Evolutionary conservation across 176 grass and related monocot species (phyloP), one percentile per base, ranked within the genome.

Genomic region (Juncus effusus): DNA sequence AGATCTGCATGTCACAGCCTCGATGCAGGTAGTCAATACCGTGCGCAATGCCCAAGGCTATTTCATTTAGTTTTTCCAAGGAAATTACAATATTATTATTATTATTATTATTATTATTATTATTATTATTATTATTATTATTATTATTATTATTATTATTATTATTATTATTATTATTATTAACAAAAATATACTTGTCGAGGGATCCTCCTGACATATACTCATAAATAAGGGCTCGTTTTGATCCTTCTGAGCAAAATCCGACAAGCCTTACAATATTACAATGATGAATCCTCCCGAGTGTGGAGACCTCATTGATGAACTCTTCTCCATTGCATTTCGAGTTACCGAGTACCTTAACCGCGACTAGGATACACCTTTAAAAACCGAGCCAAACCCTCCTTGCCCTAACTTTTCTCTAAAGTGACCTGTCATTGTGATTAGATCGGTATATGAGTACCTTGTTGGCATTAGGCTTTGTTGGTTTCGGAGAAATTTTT

Each of bases 171-270:
- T 12, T 59, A 12, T 60, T 28, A 16, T 11, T 65, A 13, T 79
- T 52, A n/a, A n/a, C n/a, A n/a, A 86, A 90, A 56, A 90, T 86
- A 13, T 77, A 80, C 59, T 83, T 90, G 2, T 90, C 83, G 0
- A 90, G 79, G 55, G 87, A 86, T 2, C 87, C 79, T 65, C 79
- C 82, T 0, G 69, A 42, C 84, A 87, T 87, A 7, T 77, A 82
- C 41, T 83, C 76, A 14, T 87, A 87, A 4, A 87, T 57, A 4
- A 87, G 65, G 13, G 72, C 80, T 19, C 84, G 65, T 60, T 82
- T 82, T n/a, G 74, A 61, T 54, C 78, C 78, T 69, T 82, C 13
- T 14, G 81, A 53, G 7, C 69, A 82, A 72, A 86, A 86, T 19
- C 83, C 83, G 6, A 82, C 5, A 0, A 86, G 79, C 0, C 42